phyloP scores from a whole-genome alignment of 2,329 filamentous ascomycete species.

The Exserohilum turcica region DNA sequence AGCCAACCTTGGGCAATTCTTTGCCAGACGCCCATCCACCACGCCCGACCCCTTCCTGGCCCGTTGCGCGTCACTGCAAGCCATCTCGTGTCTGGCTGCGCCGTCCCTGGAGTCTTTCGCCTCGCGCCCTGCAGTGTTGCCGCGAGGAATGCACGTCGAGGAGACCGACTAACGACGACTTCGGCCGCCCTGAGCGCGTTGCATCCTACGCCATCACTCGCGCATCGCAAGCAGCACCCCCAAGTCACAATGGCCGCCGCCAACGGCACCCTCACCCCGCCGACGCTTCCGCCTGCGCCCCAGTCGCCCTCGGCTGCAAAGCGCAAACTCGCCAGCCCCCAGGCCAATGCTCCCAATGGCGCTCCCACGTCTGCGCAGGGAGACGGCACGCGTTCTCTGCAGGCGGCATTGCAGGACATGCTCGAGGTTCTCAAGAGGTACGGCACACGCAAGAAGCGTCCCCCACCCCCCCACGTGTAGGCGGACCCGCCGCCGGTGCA shows the following conservation, averaged over 20 bases:
- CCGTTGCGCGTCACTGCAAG: conserved; percentile 20
- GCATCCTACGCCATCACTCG: conserved; percentile 38
- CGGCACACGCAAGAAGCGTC: neutral
- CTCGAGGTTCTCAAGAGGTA: conserved; percentile 51
- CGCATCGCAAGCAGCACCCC: conserved; percentile 39
- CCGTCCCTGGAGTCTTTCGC: neutral
- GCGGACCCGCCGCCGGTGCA: neutral
- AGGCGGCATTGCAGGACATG: conserved; percentile 48
- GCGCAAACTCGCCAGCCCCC: conserved; percentile 52
- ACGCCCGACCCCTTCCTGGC: conserved; percentile 8
- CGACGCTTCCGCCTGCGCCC: conserved; percentile 35
- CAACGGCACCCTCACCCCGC: conserved; percentile 46
- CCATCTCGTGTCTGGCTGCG: neutral
- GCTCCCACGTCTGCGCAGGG: conserved; percentile 30
- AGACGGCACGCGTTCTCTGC: conserved; percentile 33
- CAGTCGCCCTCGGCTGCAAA: conserved; percentile 47
- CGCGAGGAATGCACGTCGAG: conserved; percentile 20
- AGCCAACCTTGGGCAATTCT: conserved; percentile 23
- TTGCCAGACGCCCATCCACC: conserved; percentile 18
- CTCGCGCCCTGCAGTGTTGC: conserved; percentile 1
- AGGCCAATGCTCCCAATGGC: conserved; percentile 36
- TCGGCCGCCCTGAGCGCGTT: conserved; percentile 43
- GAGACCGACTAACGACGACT: conserved; percentile 24
- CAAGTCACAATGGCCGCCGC: conserved; percentile 42
- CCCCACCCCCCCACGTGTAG: neutral